Evolutionary conservation across 441 rosid species (phyloP), one percentile per base, ranked within the genome.

Genomic region (Syzygium malaccense): DNA sequence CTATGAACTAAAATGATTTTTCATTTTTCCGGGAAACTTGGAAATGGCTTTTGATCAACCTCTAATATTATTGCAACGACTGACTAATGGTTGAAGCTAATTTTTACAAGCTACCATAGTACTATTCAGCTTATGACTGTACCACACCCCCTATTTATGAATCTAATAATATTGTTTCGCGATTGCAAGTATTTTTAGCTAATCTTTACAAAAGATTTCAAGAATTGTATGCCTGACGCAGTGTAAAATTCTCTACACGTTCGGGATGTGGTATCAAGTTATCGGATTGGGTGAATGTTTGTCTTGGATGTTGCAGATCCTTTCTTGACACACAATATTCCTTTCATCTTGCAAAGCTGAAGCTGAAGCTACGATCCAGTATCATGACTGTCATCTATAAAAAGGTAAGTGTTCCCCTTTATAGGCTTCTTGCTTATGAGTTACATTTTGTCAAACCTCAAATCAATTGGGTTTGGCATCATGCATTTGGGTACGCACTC

Each of bases 321-420:
- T 95, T 97, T 88, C 93, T 94, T 87, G 99, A 97, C 93, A 95
- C 99, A 75, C 99, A 97, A 88, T 97, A 96, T 91, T 87, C 95
- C 53, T 95, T 92, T 91, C 95, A 90, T 89, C 95, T 97, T 86
- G 92, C 96, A 51, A 97, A 95, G 93, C 93, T 97, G 91, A 96
- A 94, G 93, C 94, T 97, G 87, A 97, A 94, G 93, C 92, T 97
- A 86, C 93, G 99, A 78, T 95, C 98, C 86, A 95, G 99, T 91
- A 96, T 97, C 64, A 97, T 96, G 99, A 95, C 95, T 86, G 87
- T 94, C 89, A 95, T 97, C 86, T 97, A 96, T 88, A 92, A 90
- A 55, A 97, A 97, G 99, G 99, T 96, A 94, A 8, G 33, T 87
- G 55, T 60, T 85, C 32, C 41, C 62, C n/a, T 28, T 14, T 19